Conservation (phyloP, 768 basidiomycete species). For the Tephrocybe sp. region DNA sequence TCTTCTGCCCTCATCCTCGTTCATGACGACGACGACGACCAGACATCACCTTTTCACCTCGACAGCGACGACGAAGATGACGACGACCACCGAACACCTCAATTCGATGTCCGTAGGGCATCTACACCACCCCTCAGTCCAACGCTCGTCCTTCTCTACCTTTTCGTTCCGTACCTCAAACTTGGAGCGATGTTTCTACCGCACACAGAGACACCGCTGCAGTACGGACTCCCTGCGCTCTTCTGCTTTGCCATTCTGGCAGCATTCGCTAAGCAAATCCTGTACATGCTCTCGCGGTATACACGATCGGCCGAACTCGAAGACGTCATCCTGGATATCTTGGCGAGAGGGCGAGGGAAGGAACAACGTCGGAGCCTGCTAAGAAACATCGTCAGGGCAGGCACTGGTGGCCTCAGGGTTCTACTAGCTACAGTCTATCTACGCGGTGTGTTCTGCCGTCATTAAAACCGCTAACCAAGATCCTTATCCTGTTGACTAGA, state of each 20-base stretch:
- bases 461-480: not conserved
- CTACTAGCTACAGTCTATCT: slow-evolving; percentile 62
- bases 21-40: slow-evolving; percentile 49
- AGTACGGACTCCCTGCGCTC: slow-evolving; percentile 47
- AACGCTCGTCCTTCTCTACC: slow-evolving; percentile 61
- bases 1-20: slow-evolving; percentile 63
- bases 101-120: slow-evolving; percentile 40
- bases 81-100: slow-evolving; percentile 42
- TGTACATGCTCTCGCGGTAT: slow-evolving; percentile 78
- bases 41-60: slow-evolving; percentile 36
- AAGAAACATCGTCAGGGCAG: slow-evolving; percentile 40
- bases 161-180: slow-evolving; percentile 65
- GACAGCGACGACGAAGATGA: slow-evolving; percentile 38
- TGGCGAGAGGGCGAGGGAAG: slow-evolving; percentile 55
- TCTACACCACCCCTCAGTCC: slow-evolving; percentile 55
- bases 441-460: slow-evolving; percentile 45
- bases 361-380: slow-evolving; percentile 43
- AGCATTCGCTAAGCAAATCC: slow-evolving; percentile 62
- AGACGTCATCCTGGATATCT: slow-evolving; percentile 60
- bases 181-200: slow-evolving; percentile 66
- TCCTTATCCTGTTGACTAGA: slow-evolving; percentile 32
- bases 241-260: slow-evolving; percentile 55
- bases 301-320: slow-evolving; percentile 62
- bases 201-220: slow-evolving; percentile 45
- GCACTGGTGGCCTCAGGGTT: slow-evolving; percentile 45